Conservation (phyloP, 2,329 filamentous ascomycete genomes). For the Alternaria viburni region DNA sequence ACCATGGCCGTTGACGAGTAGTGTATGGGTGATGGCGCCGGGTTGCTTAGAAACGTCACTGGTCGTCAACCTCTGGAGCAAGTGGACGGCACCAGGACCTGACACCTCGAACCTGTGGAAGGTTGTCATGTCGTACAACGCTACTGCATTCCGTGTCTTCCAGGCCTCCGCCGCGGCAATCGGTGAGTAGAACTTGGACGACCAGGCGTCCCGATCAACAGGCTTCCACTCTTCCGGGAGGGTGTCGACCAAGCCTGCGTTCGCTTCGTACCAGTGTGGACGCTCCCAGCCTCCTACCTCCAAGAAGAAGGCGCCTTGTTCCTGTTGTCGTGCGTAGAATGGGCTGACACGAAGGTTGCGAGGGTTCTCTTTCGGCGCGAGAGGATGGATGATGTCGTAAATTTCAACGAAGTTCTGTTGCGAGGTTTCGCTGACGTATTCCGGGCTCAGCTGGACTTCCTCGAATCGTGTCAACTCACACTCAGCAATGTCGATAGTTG, state of each 20-base stretch:
- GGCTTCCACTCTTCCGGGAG: conserved; percentile 63
- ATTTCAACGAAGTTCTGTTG: conserved; percentile 68
- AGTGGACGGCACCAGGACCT: conserved; percentile 62
- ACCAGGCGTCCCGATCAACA: conserved; percentile 65
- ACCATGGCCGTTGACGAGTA: conserved; percentile 61
- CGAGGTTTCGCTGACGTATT: conserved; percentile 65
- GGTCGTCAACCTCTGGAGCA: conserved; percentile 63
- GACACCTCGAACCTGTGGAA: conserved; percentile 64
- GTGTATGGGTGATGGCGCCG: conserved; percentile 62
- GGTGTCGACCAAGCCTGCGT: conserved; percentile 58
- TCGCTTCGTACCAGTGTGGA: conserved; percentile 67
- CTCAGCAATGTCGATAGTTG: conserved; percentile 63
- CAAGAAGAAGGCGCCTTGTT: conserved; percentile 65
- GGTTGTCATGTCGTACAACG: conserved; percentile 69
- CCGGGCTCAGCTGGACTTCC: conserved; percentile 62
- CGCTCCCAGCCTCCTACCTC: conserved; percentile 68
- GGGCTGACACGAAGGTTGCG: conserved; percentile 66
- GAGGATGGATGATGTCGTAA: conserved; percentile 69
- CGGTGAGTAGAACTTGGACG: conserved; percentile 62
- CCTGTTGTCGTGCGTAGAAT: conserved; percentile 61
- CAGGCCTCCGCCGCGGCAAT: conserved; percentile 67
- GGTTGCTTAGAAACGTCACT: conserved; percentile 56
- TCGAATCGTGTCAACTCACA: conserved; percentile 68
- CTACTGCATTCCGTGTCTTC: conserved; percentile 68
- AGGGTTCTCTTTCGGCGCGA: conserved; percentile 63